Conservation (phyloP, 2,329 filamentous ascomycete genomes). For the Helotiales sp. region DNA sequence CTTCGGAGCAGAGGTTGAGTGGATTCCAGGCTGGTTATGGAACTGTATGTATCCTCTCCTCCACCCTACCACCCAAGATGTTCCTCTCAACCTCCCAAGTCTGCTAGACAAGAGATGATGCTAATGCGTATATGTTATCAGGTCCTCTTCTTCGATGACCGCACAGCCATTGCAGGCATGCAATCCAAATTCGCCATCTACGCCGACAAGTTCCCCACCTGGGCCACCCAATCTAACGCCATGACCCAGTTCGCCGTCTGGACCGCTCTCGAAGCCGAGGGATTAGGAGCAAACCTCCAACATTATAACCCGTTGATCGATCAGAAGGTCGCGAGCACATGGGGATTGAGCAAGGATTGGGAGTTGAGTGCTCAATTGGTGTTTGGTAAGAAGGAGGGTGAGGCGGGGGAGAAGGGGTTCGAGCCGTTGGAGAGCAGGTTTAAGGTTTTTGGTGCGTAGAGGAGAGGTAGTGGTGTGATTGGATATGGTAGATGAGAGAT, state of each 20-base stretch:
- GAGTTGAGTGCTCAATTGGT: slow-evolving; percentile 80
- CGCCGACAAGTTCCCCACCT: slow-evolving; percentile 76
- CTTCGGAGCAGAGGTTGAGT: slow-evolving; percentile 31
- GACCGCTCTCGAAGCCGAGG: slow-evolving; percentile 80
- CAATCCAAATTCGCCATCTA: slow-evolving; percentile 71
- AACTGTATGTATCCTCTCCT: slow-evolving; percentile 56
- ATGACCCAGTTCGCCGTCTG: slow-evolving; percentile 83
- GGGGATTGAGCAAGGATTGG: slow-evolving; percentile 73
- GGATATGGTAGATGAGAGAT: neutral
- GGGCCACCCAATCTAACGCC: slow-evolving; percentile 74
- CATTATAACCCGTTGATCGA: slow-evolving; percentile 91
- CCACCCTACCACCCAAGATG: slow-evolving; percentile 1
- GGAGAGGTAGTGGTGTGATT: no score
- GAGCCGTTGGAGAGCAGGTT: slow-evolving; percentile 65
- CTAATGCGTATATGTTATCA: no score
- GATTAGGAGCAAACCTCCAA: slow-evolving; percentile 85
- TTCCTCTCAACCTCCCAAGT: neutral
- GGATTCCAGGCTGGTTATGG: slow-evolving; percentile 73
- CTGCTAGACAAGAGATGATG: neutral
- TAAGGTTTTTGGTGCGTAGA: slow-evolving; percentile 57
- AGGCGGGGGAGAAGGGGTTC: slow-evolving; percentile 63
- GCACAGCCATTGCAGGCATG: slow-evolving; percentile 62
- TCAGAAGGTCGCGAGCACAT: slow-evolving; percentile 64
- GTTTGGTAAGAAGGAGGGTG: slow-evolving; percentile 65
- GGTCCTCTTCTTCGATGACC: slow-evolving; percentile 87